These are phyloP conservation scores for Tricholoma hemisulphureum DNA, from an alignment of 768 basidiomycete species.

Conservation along the genomic window DNA sequence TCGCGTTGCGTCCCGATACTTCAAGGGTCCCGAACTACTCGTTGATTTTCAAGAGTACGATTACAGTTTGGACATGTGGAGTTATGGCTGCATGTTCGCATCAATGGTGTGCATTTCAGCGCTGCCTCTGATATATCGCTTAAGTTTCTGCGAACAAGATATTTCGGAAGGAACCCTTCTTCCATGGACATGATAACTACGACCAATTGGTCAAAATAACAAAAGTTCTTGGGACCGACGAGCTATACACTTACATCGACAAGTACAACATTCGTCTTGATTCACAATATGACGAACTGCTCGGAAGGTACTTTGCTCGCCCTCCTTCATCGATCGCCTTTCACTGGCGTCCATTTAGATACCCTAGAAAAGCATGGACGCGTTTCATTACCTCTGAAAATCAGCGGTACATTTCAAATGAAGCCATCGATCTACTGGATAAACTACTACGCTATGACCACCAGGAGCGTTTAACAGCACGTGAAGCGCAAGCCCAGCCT, in stretches of 20 bases:
- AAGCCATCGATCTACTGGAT: slow-evolving; percentile 95
- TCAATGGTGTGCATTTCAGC: slow-evolving; percentile 69
- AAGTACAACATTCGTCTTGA: slow-evolving; percentile 96
- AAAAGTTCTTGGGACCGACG: slow-evolving; percentile 96
- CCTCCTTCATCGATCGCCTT: slow-evolving; percentile 4
- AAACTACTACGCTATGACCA: slow-evolving; percentile 96
- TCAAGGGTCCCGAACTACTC: slow-evolving; percentile 94
- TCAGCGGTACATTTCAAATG: slow-evolving; percentile 94
- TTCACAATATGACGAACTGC: slow-evolving; percentile 92
- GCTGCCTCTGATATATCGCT: slow-evolving; percentile 7
- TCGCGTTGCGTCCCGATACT: slow-evolving; percentile 94
- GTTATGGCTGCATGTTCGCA: slow-evolving; percentile 97
- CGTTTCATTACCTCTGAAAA: slow-evolving; percentile 95
- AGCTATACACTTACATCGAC: slow-evolving; percentile 87
- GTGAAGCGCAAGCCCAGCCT: slow-evolving; percentile 88
- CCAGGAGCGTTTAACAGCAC: slow-evolving; percentile 92
- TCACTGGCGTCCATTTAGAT: slow-evolving; percentile 44
- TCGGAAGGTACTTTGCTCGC: slow-evolving; percentile 61
- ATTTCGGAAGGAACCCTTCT: slow-evolving; percentile 98
- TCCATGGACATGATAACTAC: slow-evolving; percentile 99
- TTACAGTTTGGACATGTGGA: slow-evolving; percentile 98
- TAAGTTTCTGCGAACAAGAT: slow-evolving; percentile 53
- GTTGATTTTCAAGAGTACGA: slow-evolving; percentile 99
- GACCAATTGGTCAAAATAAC: slow-evolving; percentile 98
- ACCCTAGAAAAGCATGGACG: slow-evolving; percentile 93